phyloP scores from a whole-genome alignment of 108 stramenopile genomes.

The Nitzschia inconspicua region DNA sequence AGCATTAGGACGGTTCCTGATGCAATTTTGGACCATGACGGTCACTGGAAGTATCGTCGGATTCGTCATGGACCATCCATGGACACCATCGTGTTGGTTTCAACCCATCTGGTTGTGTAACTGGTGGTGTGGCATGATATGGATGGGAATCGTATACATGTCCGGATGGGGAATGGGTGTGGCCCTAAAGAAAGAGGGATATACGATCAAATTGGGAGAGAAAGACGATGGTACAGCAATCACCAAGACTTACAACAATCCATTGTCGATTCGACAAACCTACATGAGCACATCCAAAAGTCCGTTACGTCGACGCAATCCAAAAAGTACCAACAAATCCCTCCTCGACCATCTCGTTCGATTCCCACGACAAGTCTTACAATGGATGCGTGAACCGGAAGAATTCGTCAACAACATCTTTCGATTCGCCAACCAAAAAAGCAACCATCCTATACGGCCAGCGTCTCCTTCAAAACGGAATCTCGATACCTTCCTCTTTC shows the following conservation, averaged over 20 bases:
- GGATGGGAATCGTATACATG: constrained; percentile 47
- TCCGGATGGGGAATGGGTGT: background rate
- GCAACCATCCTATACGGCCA: background rate
- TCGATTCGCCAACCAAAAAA: constrained; percentile 1
- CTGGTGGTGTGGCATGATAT: constrained; percentile 57
- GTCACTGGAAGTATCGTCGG: constrained; percentile 25
- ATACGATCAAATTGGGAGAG: too few relatives aligned
- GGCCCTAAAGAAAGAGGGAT: too few relatives aligned
- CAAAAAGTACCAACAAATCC: too few relatives aligned
- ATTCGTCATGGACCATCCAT: constrained; percentile 25
- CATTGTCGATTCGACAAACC: background rate
- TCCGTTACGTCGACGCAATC: constrained; percentile 18
- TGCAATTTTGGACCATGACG: constrained; percentile 47
- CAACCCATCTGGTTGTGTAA: constrained; percentile 23
- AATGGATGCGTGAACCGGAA: constrained; percentile 57
- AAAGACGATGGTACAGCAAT: too few relatives aligned
- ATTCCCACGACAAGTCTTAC: constrained; percentile 34
- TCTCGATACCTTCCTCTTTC: constrained; percentile 62
- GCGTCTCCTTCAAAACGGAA: background rate
- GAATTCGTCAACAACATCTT: constrained; percentile 41
- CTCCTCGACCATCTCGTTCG: constrained; percentile 33
- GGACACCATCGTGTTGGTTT: constrained; percentile 25
- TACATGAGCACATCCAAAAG: background rate
- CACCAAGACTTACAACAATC: too few relatives aligned
- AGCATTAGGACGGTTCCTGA: constrained; percentile 28